A percentile compares a stretch with the other conserved stretches of the same genome.
These are phyloP conservation scores for Penicillium angulare DNA, from an alignment of 495 filamentous ascomycete genomes.

Conservation along the genomic window DNA sequence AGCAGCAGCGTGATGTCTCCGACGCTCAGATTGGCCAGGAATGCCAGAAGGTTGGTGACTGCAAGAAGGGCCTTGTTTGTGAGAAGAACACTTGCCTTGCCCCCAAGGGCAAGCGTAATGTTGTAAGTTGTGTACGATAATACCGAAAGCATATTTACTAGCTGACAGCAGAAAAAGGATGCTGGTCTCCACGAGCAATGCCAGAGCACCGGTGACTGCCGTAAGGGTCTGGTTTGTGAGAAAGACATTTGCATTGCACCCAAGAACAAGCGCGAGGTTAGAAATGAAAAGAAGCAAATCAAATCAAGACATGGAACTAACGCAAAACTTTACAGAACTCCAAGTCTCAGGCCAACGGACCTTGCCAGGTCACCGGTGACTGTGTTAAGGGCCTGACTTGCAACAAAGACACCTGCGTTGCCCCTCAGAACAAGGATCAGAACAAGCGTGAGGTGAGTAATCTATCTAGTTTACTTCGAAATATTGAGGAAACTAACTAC, in stretches of 20 bases:
- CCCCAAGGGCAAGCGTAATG: neutral
- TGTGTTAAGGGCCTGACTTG: slow-evolving; percentile 5
- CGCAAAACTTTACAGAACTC: neutral
- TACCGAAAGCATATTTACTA: no score
- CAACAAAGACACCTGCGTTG: slow-evolving; percentile 3
- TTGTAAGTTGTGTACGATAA: neutral
- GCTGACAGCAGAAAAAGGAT: neutral
- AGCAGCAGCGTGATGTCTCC: slow-evolving; percentile 5
- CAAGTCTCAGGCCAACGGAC: slow-evolving; percentile 1
- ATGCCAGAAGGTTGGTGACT: slow-evolving; percentile 1
- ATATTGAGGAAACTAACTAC: neutral
- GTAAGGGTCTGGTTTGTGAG: neutral
- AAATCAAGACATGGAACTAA: no score
- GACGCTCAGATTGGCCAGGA: slow-evolving; percentile 2
- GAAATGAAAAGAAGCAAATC: neutral
- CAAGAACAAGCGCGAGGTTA: slow-evolving; percentile 1
- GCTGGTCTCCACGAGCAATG: neutral
- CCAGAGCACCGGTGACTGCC: neutral
- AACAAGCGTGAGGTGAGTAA: neutral
- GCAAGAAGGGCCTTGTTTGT: slow-evolving; percentile 1
- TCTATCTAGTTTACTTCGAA: neutral
- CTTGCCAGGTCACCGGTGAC: slow-evolving; percentile 6
- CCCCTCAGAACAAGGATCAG: neutral
- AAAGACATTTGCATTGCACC: slow-evolving; percentile 1
- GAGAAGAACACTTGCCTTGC: slow-evolving; percentile 7